Percentiles rank a stretch among this genome's conserved stretches.
Conservation (phyloP, 768 basidiomycete genomes). For the Kwoniella botswanensis region DNA sequence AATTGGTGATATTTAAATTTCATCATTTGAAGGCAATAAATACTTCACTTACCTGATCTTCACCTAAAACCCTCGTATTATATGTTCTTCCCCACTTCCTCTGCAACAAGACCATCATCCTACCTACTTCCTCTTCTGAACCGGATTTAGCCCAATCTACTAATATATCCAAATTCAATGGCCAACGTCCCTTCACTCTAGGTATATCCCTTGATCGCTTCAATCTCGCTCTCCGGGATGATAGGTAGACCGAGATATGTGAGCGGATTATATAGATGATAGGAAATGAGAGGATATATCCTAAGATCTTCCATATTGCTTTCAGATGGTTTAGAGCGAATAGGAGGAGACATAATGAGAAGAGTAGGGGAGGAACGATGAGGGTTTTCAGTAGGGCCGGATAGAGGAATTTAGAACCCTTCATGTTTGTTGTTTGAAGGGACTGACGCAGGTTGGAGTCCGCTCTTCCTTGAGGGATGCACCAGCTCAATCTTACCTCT, state of each 20-base stretch:
- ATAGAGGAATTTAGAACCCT: slow-evolving; percentile 27
- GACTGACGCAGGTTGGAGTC: neutral
- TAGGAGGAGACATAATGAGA: slow-evolving; percentile 5
- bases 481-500: neutral
- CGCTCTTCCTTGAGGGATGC: too few species aligned
- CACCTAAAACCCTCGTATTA: slow-evolving; percentile 53
- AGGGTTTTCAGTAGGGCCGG: slow-evolving; percentile 38
- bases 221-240: slow-evolving; percentile 12
- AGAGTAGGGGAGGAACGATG: slow-evolving; percentile 27
- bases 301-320: neutral
- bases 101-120: slow-evolving; percentile 47
- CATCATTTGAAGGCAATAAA: neutral
- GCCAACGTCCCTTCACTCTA: slow-evolving; percentile 42
- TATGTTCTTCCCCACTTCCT: slow-evolving; percentile 44
- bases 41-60: slow-evolving; percentile 46
- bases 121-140: slow-evolving; percentile 49
- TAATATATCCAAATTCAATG: slow-evolving; percentile 51
- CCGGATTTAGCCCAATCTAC: slow-evolving; percentile 47
- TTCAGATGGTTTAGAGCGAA: neutral
- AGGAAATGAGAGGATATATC: slow-evolving; percentile 35
- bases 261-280: slow-evolving; percentile 28
- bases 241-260: slow-evolving; percentile 5
- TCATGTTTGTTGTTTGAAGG: slow-evolving; percentile 19
- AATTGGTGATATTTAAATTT: too few species aligned
- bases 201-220: slow-evolving; percentile 36